Evolutionary conservation across 2,329 filamentous ascomycete genomes (phyloP), one percentile per base, ranked within the genome.

Genomic region (Xylaria sp.): DNA sequence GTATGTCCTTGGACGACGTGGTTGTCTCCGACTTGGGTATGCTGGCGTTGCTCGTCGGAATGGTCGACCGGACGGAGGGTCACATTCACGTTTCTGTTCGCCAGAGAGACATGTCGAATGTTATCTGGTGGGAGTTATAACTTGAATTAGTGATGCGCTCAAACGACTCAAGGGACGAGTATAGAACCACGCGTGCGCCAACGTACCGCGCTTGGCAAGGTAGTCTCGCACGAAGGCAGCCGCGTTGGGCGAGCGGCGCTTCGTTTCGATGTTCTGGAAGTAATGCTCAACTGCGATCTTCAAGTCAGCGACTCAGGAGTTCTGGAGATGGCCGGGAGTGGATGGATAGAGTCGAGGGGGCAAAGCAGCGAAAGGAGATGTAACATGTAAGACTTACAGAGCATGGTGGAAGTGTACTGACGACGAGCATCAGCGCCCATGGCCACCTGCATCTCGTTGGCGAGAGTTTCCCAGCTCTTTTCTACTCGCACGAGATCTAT

Each of bases 181-280:
- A n/a, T n/a, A 6, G 13, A 42, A 42, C 3, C 9, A 42, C 9
- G 37, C 37, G 13, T 46, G 42, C 5, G n/a, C 10, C 13, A 53
- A 16, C 58, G 13, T 66, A 70, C 69, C 63, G 8, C 63, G 54
- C 44, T 61, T 66, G 1, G 10, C 50, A 3, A 66, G 47, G 58
- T 78, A 73, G 57, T 74, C 71, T 2, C 63, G 55, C 7, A 79
- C 70, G 55, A 74, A 77, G 11, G 57, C 35, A 1, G 57, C 61
- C 0, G 75, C 76, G 34, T 74, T 71, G 6, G 76, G 75, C 0
- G 77, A 78, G 19, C 66, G 65, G 30, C 72, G 69, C 2, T 72
- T 64, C 9, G 70, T 72, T n/a, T 73, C 73, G 23, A 75, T 67
- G 60, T 78, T 79, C 61, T 78, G 75, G 59, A 77, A 79, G 58